Base-by-base conservation (phyloP, 129 eudicot genomes). In the Mikania micrantha region DNA sequence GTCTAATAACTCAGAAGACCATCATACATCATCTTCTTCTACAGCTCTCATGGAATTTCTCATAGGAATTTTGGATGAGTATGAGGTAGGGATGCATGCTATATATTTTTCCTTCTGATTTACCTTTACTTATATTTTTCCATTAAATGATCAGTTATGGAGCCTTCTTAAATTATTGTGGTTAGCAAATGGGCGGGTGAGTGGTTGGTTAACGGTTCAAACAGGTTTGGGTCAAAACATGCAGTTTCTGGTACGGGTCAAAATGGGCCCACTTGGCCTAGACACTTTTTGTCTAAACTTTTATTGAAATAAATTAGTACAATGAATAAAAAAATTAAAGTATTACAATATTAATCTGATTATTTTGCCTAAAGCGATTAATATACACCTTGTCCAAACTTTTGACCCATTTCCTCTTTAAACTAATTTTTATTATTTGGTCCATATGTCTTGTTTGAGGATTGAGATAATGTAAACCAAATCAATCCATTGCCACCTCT, bases 41-140 rank as follows among this genome's bases (percentile, higher is more conserved):
- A 82, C 74, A 41, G 85, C 80, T 34, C 85, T 94, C 20, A 54
- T 82, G 25, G 92, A 83, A 65, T 90, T 86, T 76, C 80, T 94
- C 67, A 75, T 48, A 21, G 89, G 83, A 66, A 82, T 94, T 74
- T 79, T 89, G 71, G 99, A 94, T 74, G 99, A 93, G 81, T 93
- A 85, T 58, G 95, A 77, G 97, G 97, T 84, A 65, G 72, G 53
- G 20, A 49, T 67, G 17, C 80, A 6, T 56, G 32, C 50, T 65
- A 24, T 31, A 47, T 62, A 24, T 16, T 5, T 42, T 35, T n/a
- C 67, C 69, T 32, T 76, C 67, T 31, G 38, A 53, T 38, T 69
- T 63, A 0, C 42, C 41, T 31, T 70, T 45, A 16, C 27, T 44
- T 68, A 52, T 6, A 12, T 42, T 63, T 42, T 19, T 69, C 19